Percentiles rank a stretch among this genome's conserved stretches.
phyloP scores from a whole-genome alignment of 805 yeast genomes.

The Candida broadrunensis region DNA sequence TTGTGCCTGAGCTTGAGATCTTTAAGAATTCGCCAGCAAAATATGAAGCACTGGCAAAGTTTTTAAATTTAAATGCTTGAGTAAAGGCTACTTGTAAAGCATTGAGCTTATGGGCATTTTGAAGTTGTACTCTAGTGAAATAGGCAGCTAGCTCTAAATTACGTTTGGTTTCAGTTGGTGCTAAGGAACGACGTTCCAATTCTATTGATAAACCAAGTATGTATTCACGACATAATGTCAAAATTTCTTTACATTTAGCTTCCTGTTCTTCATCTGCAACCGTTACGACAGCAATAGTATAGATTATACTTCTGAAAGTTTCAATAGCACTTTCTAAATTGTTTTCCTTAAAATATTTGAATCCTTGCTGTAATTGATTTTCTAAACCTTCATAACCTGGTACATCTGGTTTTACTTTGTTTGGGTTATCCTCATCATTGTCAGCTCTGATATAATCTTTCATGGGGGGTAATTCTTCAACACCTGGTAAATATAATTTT shows the following conservation, averaged over 20 bases:
- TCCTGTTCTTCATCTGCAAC: constrained; percentile 77
- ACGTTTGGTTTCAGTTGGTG: constrained; percentile 69
- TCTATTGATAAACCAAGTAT: constrained; percentile 91
- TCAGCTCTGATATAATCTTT: constrained; percentile 66
- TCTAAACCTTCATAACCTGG: constrained; percentile 73
- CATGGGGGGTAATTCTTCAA: constrained; percentile 71
- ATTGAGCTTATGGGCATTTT: constrained; percentile 77
- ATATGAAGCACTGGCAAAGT: constrained; percentile 81
- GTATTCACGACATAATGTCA: constrained; percentile 80
- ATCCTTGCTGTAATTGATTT: constrained; percentile 65
- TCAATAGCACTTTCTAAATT: constrained; percentile 79
- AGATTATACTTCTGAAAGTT: constrained; percentile 74
- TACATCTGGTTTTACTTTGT: constrained; percentile 55
- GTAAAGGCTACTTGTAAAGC: constrained; percentile 95
- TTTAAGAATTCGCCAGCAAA: constrained; percentile 84
- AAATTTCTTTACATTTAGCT: constrained; percentile 65
- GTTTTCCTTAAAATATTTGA: constrained; percentile 78
- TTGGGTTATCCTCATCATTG: constrained; percentile 51
- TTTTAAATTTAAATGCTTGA: constrained; percentile 84
- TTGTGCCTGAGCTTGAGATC: constrained; percentile 67
- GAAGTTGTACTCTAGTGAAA: constrained; percentile 82
- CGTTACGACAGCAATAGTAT: constrained; percentile 66
- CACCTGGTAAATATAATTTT: constrained; percentile 71
- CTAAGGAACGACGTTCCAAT: constrained; percentile 78
- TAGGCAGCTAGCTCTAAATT: constrained; percentile 94